phyloP scores from a whole-genome alignment of 1,284 basidiomycete species.

The Porogramme epimiltina region DNA sequence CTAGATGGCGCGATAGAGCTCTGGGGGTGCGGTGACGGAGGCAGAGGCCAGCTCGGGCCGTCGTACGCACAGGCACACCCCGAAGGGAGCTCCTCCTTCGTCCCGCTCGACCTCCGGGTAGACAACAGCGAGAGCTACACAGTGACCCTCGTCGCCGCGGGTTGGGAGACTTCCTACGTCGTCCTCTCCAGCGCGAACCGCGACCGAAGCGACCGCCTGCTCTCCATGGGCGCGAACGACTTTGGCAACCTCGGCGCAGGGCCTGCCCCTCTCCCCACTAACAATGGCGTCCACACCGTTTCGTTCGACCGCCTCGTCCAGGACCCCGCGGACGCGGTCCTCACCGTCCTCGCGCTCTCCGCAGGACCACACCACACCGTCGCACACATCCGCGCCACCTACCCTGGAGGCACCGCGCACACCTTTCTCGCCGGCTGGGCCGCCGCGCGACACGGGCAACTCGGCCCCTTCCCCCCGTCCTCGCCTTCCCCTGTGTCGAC shows the following conservation, averaged over 20 bases:
- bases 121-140: constrained; percentile 31
- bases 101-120: constrained; percentile 41
- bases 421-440: constrained; percentile 78
- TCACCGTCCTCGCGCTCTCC: constrained; percentile 45
- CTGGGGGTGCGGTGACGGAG: constrained; percentile 72
- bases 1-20: constrained; percentile 38
- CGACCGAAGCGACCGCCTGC: constrained; percentile 62
- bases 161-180: constrained; percentile 85
- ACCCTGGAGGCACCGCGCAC: constrained; percentile 25
- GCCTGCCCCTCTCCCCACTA: constrained; percentile 1
- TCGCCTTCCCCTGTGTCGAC: not conserved
- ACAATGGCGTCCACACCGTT: constrained; percentile 38
- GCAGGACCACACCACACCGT: constrained; percentile 78
- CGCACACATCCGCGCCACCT: constrained; percentile 37
- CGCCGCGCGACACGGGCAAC: constrained; percentile 77
- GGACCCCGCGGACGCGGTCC: constrained; percentile 16
- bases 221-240: constrained; percentile 83
- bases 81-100: constrained; percentile 40
- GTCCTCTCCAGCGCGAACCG: constrained; percentile 45
- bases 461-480: constrained; percentile 43
- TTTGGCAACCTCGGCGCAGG: constrained; percentile 78
- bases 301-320: constrained; percentile 26
- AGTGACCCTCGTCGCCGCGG: constrained; percentile 54
- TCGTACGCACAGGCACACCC: constrained; percentile 12
- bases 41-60: constrained; percentile 62